Conservation (phyloP, 257 asterid species). For the Voacanga thouarsii region DNA sequence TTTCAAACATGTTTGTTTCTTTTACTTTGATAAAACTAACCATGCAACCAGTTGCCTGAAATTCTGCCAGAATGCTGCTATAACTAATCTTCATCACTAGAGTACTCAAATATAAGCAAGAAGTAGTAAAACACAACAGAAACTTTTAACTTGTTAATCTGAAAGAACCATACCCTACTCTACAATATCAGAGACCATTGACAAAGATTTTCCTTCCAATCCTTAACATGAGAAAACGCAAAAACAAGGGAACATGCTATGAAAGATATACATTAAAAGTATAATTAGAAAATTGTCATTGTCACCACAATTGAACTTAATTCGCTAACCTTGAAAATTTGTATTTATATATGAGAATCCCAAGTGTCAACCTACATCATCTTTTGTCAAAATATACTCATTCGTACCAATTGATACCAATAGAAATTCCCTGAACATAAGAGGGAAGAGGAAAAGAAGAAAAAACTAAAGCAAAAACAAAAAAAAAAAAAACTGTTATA, state of each 20-base stretch:
- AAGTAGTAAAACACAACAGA: too few species aligned
- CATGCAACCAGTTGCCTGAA: too few species aligned
- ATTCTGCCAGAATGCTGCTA: too few species aligned
- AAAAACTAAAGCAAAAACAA: too few species aligned
- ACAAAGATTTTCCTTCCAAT: conserved; percentile 78
- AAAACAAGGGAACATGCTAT: conserved; percentile 9
- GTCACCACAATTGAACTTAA: conserved; percentile 11
- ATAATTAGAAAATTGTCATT: conserved; percentile 16
- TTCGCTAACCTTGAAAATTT: conserved; percentile 77
- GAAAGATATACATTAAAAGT: conserved; percentile 10
- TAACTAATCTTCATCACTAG: too few species aligned
- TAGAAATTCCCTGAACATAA: conserved; percentile 50
- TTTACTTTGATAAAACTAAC: too few species aligned
- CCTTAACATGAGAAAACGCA: conserved; percentile 47
- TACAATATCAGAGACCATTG: conserved; percentile 56
- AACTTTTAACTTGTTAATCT: too few species aligned
- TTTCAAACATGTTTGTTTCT: too few species aligned
- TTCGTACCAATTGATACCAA: conserved; percentile 70
- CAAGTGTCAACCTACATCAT: conserved; percentile 67
- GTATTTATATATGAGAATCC: conserved; percentile 74
- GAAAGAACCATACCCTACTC: conserved; percentile 54
- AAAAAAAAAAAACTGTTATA: too few species aligned
- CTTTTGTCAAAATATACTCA: conserved; percentile 68
- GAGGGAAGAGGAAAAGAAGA: too few species aligned
- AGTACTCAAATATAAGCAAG: too few species aligned